Percentiles rank a stretch among this genome's conserved stretches.
Conservation (phyloP, 2,329 filamentous ascomycete species). For the Diaporthe ilicicola region DNA sequence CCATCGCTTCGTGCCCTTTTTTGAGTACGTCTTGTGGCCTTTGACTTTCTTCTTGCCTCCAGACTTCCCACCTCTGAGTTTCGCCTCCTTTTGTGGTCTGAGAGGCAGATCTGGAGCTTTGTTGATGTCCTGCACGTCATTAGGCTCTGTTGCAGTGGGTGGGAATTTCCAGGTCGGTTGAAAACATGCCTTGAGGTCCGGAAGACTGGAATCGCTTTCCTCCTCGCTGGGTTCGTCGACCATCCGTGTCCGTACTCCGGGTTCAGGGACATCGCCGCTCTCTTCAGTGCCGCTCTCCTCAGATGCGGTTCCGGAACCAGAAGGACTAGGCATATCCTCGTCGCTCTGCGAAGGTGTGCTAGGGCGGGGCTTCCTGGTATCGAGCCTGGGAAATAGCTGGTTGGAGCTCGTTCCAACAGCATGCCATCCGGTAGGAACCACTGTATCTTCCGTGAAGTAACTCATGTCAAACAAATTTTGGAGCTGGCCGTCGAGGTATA, state of each 20-base stretch:
- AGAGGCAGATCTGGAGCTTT: conserved; percentile 36
- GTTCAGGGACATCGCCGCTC: conserved; percentile 47
- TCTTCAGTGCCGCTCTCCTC: conserved; percentile 65
- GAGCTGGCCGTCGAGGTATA: conserved; percentile 68
- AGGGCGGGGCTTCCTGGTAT: conserved; percentile 54
- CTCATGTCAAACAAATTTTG: conserved; percentile 81
- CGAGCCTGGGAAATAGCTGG: conserved; percentile 63
- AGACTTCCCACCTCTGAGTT: conserved; percentile 27
- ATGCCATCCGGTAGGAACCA: conserved; percentile 76
- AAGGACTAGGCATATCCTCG: conserved; percentile 57
- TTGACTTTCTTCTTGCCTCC: conserved; percentile 59
- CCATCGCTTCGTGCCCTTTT: conserved; percentile 58
- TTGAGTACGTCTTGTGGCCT: conserved; percentile 54
- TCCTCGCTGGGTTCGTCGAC: conserved; percentile 67
- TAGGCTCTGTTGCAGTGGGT: conserved; percentile 19
- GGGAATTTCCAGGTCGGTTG: conserved; percentile 25
- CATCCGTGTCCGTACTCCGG: conserved; percentile 60
- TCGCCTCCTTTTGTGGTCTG: conserved; percentile 35
- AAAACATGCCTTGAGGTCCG: conserved; percentile 25
- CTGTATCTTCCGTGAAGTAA: conserved; percentile 67
- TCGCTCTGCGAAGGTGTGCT: conserved; percentile 49
- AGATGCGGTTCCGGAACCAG: conserved; percentile 55
- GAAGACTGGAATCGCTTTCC: conserved; percentile 42
- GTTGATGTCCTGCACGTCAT: conserved; percentile 32
- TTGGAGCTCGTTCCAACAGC: conserved; percentile 60